Evolutionary conservation across 139 green algal species (phyloP).

Genomic region (Chlorella sorokiniana): DNA sequence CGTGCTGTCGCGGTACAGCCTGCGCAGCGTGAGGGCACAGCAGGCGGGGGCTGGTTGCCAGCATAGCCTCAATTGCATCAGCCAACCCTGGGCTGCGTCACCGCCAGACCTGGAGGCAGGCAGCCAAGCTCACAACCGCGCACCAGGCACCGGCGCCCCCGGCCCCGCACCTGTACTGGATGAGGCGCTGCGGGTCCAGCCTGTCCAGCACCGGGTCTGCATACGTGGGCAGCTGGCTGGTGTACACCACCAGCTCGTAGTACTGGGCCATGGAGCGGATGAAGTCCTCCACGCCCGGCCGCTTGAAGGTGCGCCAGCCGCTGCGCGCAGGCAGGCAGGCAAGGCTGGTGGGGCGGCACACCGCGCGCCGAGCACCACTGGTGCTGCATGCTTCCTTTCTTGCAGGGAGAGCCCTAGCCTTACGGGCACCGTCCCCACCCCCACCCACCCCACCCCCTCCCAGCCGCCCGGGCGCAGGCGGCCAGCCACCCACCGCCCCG

Average conservation of each 20-base stretch:
- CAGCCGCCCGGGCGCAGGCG: too few species aligned
- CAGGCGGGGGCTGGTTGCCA: not conserved
- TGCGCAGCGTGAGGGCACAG: not conserved
- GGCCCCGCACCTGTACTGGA: constrained; percentile 59
- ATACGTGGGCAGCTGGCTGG: constrained; percentile 82
- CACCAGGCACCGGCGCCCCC: not conserved
- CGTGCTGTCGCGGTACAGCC: constrained; percentile 90
- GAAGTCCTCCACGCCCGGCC: constrained; percentile 91
- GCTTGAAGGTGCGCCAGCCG: constrained; percentile 91
- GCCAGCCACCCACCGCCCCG: constrained; percentile 65
- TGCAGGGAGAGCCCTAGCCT: not conserved
- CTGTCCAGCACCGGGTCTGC: constrained; percentile 92
- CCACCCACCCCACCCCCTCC: not conserved
- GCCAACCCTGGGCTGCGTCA: not conserved
- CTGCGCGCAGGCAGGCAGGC: not conserved
- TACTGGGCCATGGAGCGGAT: constrained; percentile 84
- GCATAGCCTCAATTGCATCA: too few species aligned
- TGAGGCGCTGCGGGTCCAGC: constrained; percentile 81
- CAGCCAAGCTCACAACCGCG: not conserved
- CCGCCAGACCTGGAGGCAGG: not conserved
- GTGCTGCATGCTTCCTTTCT: too few species aligned
- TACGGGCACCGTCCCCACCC: not conserved
- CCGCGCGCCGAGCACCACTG: too few species aligned
- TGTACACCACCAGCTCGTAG: constrained; percentile 97
- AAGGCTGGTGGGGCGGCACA: not conserved